Base-by-base conservation (phyloP, 2,329 filamentous ascomycete species). In the Fusarium concolor region DNA sequence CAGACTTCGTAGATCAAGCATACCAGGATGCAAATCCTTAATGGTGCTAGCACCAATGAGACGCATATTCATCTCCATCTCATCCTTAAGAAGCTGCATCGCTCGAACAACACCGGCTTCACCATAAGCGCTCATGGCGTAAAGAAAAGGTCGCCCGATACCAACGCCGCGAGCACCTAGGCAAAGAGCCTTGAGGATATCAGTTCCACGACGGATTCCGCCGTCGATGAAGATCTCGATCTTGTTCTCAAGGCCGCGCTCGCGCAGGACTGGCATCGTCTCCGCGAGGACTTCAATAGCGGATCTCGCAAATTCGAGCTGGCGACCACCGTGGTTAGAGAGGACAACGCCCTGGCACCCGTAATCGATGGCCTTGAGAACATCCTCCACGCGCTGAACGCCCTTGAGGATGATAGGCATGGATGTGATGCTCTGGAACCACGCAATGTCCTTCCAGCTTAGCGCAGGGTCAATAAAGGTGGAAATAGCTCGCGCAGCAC, bases 11-110 rank as follows among this genome's bases (percentile, higher is more conserved):
- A 88, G 87, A 77, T 99, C 96, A 20, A 99, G 79, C 78, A 99
- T 81, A 26, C 89, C 89, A 0, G 94, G 91, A 65, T 92, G 92
- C 65, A 99, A 81, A 71, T 99, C 89, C 35, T 89, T 88, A 31
- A 99, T 79, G 62, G 81, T 89, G 20, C 85, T 87, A 61, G 89
- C 92, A 11, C 96, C 96, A 71, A 99, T 93, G 67, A 99, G 83
- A 9, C 96, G 89, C 96, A 99, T 98, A 76, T 95, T 96, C 95
- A 98, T 98, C 83, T 96, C 94, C 88, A 99, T 92, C 85, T 99
- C 96, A 75, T 98, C 96, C 82, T 92, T 94, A 71, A 97, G 86
- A 60, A 97, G 82, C 79, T 94, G 91, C 91, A 98, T 97, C 31
- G 96, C 96, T 33, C 93, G 87, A 76, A 96, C 92, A 20, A 98